These are phyloP conservation scores for Favolaschia claudopus DNA, from an alignment of 768 basidiomycete species.

Conservation along the genomic window DNA sequence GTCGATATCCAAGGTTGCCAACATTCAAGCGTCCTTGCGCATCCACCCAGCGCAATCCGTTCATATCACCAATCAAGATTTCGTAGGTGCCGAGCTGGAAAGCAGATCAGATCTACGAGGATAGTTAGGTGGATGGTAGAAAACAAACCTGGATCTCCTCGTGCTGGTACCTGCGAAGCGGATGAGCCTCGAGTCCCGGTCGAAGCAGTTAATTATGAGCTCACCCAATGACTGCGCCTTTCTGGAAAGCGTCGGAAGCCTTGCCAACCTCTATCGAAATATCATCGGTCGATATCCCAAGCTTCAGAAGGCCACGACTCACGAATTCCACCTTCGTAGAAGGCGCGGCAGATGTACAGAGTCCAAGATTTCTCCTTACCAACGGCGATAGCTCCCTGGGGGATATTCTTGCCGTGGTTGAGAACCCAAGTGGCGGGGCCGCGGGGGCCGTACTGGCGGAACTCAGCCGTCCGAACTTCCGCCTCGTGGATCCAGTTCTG, in stretches of 20 bases:
- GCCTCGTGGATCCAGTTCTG: conserved; percentile 67
- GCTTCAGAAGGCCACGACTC: conserved; percentile 47
- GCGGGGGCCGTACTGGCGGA: conserved; percentile 48
- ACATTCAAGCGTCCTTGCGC: conserved; percentile 54
- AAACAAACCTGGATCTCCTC: conserved; percentile 64
- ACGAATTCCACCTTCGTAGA: conserved; percentile 66
- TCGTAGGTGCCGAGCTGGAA: conserved; percentile 68
- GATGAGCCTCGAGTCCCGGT: no score
- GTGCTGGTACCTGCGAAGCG: conserved; percentile 58
- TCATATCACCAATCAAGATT: conserved; percentile 70
- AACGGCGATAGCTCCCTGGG: conserved; percentile 61
- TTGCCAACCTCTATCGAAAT: conserved; percentile 66
- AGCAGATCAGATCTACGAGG: not conserved
- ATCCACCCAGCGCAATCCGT: conserved; percentile 65
- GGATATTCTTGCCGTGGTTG: conserved; percentile 65
- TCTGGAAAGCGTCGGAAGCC: conserved; percentile 61
- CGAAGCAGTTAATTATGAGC: no score
- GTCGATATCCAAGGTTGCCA: conserved; percentile 49
- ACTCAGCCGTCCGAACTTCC: conserved; percentile 57
- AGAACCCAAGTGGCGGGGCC: conserved; percentile 70
- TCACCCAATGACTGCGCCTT: conserved; percentile 74
- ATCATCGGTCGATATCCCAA: conserved; percentile 9
- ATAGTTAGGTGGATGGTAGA: not conserved
- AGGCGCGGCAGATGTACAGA: conserved; percentile 68
- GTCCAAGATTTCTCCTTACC: conserved; percentile 59